A percentile compares a stretch with the other conserved stretches of the same genome.
phyloP scores from a whole-genome alignment of 192 early-diverging fungal species.

The Coemansia sp. region DNA sequence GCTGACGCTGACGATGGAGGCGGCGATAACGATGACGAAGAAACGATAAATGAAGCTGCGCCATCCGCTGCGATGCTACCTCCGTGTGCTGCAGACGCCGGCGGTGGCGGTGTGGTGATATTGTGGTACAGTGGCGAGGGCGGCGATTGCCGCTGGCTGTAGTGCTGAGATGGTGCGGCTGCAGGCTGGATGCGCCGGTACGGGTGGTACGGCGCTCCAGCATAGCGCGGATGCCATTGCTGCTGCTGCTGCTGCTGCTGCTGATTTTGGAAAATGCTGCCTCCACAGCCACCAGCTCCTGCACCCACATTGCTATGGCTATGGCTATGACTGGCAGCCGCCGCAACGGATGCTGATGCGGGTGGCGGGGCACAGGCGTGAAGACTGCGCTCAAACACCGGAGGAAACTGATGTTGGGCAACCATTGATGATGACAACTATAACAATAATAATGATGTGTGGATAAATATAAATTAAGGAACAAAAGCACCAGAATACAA shows the following conservation, averaged over 20 bases:
- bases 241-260: conserved; percentile 1
- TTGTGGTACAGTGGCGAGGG: not conserved
- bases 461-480: not conserved
- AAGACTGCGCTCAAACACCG: conserved; percentile 9
- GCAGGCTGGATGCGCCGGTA: conserved; percentile 21
- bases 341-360: not conserved
- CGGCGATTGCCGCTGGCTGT: not conserved
- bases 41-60: not conserved
- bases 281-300: not conserved
- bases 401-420: not conserved
- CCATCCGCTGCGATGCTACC: not conserved
- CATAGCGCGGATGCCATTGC: not conserved
- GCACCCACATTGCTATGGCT: too few relatives aligned
- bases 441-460: not conserved
- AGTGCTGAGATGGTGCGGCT: not conserved
- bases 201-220: conserved; percentile 10
- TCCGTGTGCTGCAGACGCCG: not conserved
- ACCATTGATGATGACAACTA: not conserved
- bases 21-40: conserved; percentile 17
- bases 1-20: not conserved
- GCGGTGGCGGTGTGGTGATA: not conserved
- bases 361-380: not conserved
- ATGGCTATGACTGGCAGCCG: too few relatives aligned
- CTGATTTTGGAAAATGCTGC: conserved; percentile 3
- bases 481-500: not conserved